Conservation (phyloP, 305 asterid species). For the Fraxinus albicans region DNA sequence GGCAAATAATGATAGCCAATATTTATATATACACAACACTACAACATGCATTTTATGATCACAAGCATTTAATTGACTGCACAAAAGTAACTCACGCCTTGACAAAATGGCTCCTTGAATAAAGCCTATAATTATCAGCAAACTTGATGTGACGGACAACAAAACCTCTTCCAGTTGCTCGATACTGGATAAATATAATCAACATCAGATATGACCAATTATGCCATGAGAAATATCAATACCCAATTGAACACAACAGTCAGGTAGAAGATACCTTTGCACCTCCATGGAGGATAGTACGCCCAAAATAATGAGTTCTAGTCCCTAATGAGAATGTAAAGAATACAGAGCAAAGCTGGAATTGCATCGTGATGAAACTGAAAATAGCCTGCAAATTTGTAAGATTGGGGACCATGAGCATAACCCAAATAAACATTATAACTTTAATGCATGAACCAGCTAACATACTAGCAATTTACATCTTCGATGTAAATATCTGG, state of each 20-base stretch:
- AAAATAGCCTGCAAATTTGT: constrained; percentile 76
- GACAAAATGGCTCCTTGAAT: constrained; percentile 96
- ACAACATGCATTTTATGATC: constrained; percentile 14
- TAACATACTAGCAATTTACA: neutral
- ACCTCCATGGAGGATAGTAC: constrained; percentile 98
- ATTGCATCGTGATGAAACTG: constrained; percentile 97
- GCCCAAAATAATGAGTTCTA: constrained; percentile 96
- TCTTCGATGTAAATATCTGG: neutral
- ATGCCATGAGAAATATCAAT: constrained; percentile 14
- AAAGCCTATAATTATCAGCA: constrained; percentile 95
- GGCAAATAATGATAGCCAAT: constrained; percentile 17
- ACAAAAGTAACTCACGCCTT: constrained; percentile 73
- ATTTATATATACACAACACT: constrained; percentile 11
- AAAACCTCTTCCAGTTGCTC: constrained; percentile 98
- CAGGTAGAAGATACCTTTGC: constrained; percentile 67
- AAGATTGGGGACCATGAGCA: constrained; percentile 2
- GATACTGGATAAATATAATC: constrained; percentile 57
- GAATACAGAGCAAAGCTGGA: constrained; percentile 96
- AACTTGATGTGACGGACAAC: constrained; percentile 97
- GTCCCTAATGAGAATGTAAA: constrained; percentile 96
- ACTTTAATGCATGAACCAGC: neutral
- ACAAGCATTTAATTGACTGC: neutral
- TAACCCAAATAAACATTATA: neutral
- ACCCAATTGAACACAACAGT: constrained; percentile 1
- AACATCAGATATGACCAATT: constrained; percentile 19